Evolutionary conservation across 345 rosid species (phyloP).

Genomic region (Noccaea bulbosa): DNA sequence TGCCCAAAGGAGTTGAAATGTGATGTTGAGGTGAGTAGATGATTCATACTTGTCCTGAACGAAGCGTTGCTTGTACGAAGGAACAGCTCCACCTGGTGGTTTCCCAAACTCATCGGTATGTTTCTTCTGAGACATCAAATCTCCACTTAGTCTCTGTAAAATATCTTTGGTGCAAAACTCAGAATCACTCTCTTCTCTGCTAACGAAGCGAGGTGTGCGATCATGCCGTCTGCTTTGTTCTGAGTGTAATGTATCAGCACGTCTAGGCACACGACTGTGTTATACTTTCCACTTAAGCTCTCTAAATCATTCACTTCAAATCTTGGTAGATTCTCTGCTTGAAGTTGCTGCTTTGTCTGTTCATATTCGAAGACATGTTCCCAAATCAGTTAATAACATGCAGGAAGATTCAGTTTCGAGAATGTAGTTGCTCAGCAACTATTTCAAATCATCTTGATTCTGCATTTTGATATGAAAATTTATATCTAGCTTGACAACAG

Average conservation of each 20-base stretch:
- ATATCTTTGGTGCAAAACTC: conserved; percentile 93
- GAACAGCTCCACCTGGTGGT: conserved; percentile 79
- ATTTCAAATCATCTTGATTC: no score
- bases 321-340: conserved; percentile 52
- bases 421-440: neutral
- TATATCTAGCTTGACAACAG: conserved; percentile 6
- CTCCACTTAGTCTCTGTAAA: conserved; percentile 49
- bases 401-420: conserved; percentile 9
- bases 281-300: conserved; percentile 76
- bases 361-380: neutral
- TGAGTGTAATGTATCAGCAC: conserved; percentile 95
- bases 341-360: conserved; percentile 77
- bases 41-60: neutral
- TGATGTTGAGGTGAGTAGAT: conserved; percentile 75
- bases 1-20: conserved; percentile 89
- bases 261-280: conserved; percentile 86
- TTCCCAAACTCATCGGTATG: conserved; percentile 88
- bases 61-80: conserved; percentile 82
- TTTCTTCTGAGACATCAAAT: conserved; percentile 9
- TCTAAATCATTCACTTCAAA: conserved; percentile 87
- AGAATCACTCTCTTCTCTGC: conserved; percentile 76
- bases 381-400: neutral
- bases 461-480: neutral
- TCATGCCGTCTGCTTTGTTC: conserved; percentile 91
- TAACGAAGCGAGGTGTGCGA: conserved; percentile 88